Evolutionary conservation across 1,284 basidiomycete species (phyloP), one percentile per base, ranked within the genome.

Genomic region (Cutaneotrichosporon arboriforme): DNA sequence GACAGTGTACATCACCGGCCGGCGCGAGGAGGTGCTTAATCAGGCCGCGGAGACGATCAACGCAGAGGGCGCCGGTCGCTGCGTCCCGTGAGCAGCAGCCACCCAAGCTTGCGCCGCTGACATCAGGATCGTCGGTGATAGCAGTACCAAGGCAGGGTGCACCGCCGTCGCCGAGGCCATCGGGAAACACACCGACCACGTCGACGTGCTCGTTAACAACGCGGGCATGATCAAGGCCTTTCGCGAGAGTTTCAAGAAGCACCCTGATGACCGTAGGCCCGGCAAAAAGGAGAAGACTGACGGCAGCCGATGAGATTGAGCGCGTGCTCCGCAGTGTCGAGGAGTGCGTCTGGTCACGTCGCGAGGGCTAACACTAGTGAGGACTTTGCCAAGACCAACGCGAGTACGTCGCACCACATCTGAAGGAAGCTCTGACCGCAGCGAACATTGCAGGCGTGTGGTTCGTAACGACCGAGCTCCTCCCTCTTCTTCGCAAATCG

Each of bases 1-100:
- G 12, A 67, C 62, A 42, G 74, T 76, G n/a, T 72, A 69, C 58
- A 75, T 75, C 60, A 71, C 69, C 22, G 73, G 72, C 18, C 58
- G 74, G 17, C 57, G 74, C 14, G 48, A 54, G 20, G 72, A 74
- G 12, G 61, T 69, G 4, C 58, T 75, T 13, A 52, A 69, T 3
- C 47, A 49, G 3, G 61, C 70, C 2, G 67, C 63, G 2, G 34
- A 31, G 26, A 31, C 26, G 26, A 31, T 31, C 33, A 35, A n/a
- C 5, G 5, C 12, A 15, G 14, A 17, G 14, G 33, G 18, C 8
- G 20, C 13, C 2, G 36, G 37, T 3, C 17, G 18, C 13, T 31
- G 26, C 22, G 10, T 20, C 13, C 37, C 23, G 43, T 33, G 43
- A 31, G 41, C 21, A 12, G 9, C 12, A 2, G 26, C 10, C 26